Base-by-base conservation (phyloP, 257 asterid species). In the Osmanthus fragrans region DNA sequence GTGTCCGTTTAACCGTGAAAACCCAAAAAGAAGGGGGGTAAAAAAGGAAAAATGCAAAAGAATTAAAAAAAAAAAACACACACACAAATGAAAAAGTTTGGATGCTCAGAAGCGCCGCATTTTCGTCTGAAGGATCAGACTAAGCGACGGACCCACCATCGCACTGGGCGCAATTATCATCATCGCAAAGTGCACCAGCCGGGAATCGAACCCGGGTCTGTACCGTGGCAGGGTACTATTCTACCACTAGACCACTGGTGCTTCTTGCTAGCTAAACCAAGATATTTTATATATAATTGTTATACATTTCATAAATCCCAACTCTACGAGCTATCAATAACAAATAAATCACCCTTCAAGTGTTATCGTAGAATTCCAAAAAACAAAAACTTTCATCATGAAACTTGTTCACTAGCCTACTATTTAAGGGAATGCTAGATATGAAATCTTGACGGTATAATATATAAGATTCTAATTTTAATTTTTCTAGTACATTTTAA, bases 161-260 rank as follows among this genome's bases (percentile, higher is more conserved):
- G 54, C 32, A 11, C 11, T 1, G 0, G 70, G 82, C 84, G 79
- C 76, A 40, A 11, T 1, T 0, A 0, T 79, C 81, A 12, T 79
- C 86, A 79, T 27, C 0, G 81, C 83, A 2, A 29, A 25, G 6
- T 89, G 94, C 93, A 90, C 91, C 96, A 86, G 91, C 92, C 89
- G 91, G 91, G 92, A 89, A 87, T 87, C 90, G 86, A 91, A 89
- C 88, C 91, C 87, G 91, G 92, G 89, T 89, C 90, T 87, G 92
- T 87, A 86, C 92, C 90, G 89, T 89, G 89, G 93, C 87, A 88
- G 96, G 89, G 92, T 89, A 84, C 87, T 84, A 87, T 87, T 84
- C 89, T 87, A 83, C 85, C 87, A 87, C 86, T 58, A n/a, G 66
- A 58, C 66, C 66, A 58, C 66, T 58, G 66, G 66, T 58, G 66